Base-by-base conservation (phyloP, 352 stramenopile species). In the Pythium coloratum region DNA sequence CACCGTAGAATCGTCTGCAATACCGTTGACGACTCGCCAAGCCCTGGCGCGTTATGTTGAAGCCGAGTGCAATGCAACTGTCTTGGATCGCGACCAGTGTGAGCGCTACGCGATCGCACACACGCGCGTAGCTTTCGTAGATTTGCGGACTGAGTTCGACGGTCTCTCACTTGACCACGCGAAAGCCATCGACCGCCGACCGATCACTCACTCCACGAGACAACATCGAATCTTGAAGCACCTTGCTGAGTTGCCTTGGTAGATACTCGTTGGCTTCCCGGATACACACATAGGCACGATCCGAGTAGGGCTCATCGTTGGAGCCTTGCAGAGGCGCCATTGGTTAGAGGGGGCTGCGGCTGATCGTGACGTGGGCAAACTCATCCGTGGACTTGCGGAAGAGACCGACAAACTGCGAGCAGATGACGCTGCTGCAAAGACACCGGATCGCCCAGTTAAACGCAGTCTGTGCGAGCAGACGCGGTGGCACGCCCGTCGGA, bases 281-380 rank as follows among this genome's bases (percentile, higher is more conserved):
- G 0, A 67, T 51, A 30, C 77, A 85, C 6, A 71, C 64, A 18
- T 81, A 57, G 7, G 66, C 55, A 2, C 77, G 77, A 54, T 82
- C 77, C 6, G 75, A 36, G 40, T 76, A 84, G 5, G 71, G 78
- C 10, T 73, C 59, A 33, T 86, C 78, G 59, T 78, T 86, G 2
- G 32, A 50, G 44, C 73, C 71, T 8, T 42, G 44, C 6, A 66
- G 3, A 50, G 34, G 16, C 13, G 7, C 6, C 56, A 36, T 10
- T 32, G 18, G 16, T 18, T 53, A 6, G 6, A 51, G 8, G 7
- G 36, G 36, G 32, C 36, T 51, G 14, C 40, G 34, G 10, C 56
- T 36, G 56, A 30, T 18, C 16, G 30, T 50, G 33, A 38, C 2
- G 33, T 36, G 20, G 20, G 30, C 10, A 3, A 26, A 6, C 6